Base-by-base conservation (phyloP, 2,329 filamentous ascomycete genomes). In the Penicillium sp. region DNA sequence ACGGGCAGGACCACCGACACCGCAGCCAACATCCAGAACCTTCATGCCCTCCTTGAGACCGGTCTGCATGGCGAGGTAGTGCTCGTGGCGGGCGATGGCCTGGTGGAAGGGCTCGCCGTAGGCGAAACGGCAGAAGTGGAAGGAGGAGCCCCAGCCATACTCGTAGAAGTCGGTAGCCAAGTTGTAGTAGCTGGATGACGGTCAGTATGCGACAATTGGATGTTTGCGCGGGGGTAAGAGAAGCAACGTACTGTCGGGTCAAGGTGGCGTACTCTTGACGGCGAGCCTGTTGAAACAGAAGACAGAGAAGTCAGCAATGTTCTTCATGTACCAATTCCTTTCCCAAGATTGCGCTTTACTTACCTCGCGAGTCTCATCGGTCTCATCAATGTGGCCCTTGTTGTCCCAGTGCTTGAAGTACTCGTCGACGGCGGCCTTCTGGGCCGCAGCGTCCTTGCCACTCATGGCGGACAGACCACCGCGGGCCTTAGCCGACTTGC, bases 401-500 rank as follows among this genome's bases (percentile, higher is more conserved):
- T 93, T 88, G 74, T 96, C 91, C 89, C 90, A 96, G 73, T 96
- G 91, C 82, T 95, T 95, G 80, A 96, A 96, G 78, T 96, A 96
- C 73, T 95, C 90, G 68, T 94, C 89, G 23, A 92, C 84, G 40
- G 91, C 91, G 46, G 87, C 87, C 71, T 91, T 84, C 69, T 95
- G 89, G 7, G 91, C 90, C 24, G 79, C 78, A 68, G 81, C 78
- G 73, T 94, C 87, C 80, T 99, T 99, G 71, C 81, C 80, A 68
- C 96, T 80, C 86, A 97, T 92, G 48, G 93, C 90, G 63, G 84
- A 78, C 65, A 97, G 83, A 62, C 90, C 90, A 68, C 88, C 89
- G 50, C 80, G 76, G 37, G 84, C 84, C 68, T 86, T 75, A 43
- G 90, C 80, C 47, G 90, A 91, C 58, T 82, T 79, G 62, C 83